Base-by-base conservation (phyloP, 163 green algal species). In the Trebouxia gelatinosa region DNA sequence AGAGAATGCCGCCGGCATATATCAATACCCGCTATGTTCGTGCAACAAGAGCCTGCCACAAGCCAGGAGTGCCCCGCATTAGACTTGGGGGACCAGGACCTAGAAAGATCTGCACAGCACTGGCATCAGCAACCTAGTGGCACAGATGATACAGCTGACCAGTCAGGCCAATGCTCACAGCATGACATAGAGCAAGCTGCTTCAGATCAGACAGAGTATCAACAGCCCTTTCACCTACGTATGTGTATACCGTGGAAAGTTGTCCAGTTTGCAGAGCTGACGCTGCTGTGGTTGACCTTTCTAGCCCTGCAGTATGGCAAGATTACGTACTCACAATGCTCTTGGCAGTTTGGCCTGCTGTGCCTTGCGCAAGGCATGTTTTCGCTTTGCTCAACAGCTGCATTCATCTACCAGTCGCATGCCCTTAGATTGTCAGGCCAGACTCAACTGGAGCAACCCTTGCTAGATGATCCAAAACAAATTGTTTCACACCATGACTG, bases 291-390 rank as follows among this genome's bases (percentile, higher is more conserved):
- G 68, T 70, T 51, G 23, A 31, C 29, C 21, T 82, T 82, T 59
- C 67, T 79, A 32, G 59, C 21, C 7, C 46, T 82, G 28, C 68
- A 78, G 70, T 65, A 75, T 65, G 39, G 61, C 21, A 77, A 78
- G 32, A 70, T 74, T 34, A 54, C 37, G 9, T 79, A 46, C 58
- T 31, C 39, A 43, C 57, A 66, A 51, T 82, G 78, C 70, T 78
- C 68, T 39, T 51, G 54, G 29, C 57, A 51, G n/a, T 82, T 79
- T 66, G 58, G 21, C 2, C 6, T 28, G 11, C 31, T 76, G 2
- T 76, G 43, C 28, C 13, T 38, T 40, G 46, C 40, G 29, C 68
- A 76, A 29, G 68, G 40, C 29, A n/a, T 62, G 28, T 46, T 76
- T 9, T 76, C 40, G 0, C 4, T 40, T 7, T 54, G 31, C 7